A percentile compares a stretch with the other conserved stretches of the same genome.
Conservation (phyloP, 1,139 yeast genomes). For the Suhomyces wounanorum region DNA sequence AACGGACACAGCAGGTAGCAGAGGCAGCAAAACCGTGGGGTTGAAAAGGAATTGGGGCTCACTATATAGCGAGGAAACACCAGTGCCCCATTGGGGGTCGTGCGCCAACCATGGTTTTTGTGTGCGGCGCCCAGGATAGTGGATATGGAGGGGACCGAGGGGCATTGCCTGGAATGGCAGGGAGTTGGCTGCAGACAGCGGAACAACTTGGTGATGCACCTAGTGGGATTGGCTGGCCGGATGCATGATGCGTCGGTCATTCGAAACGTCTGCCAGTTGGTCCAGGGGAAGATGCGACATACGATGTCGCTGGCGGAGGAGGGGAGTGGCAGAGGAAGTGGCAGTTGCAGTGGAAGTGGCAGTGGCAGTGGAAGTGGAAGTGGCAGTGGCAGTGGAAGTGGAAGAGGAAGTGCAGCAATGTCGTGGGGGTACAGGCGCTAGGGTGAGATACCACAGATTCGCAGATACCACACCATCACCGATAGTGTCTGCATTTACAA, state of each 20-base stretch:
- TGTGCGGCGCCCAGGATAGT: background rate
- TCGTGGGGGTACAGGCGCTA: too few species aligned
- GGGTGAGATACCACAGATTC: background rate
- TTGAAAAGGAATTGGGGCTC: background rate
- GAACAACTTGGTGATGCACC: background rate
- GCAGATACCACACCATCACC: background rate
- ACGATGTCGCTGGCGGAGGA: too few species aligned
- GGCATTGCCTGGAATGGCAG: background rate
- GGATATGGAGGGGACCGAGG: background rate
- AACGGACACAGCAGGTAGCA: background rate
- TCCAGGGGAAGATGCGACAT: too few species aligned
- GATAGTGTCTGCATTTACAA: background rate
- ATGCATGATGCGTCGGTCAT: background rate
- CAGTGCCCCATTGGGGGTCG: constrained; percentile 1
- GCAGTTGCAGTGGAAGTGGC: too few species aligned
- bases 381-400: too few species aligned
- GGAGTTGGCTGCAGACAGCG: background rate
- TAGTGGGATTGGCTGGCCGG: background rate
- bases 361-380: too few species aligned
- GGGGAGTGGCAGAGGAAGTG: too few species aligned
- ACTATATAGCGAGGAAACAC: background rate
- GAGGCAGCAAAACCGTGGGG: background rate
- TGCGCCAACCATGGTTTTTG: too few species aligned
- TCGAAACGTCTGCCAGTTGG: too few species aligned
- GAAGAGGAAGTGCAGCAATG: too few species aligned